Evolutionary conservation across 2,329 filamentous ascomycete genomes (phyloP), one percentile per base, ranked within the genome.

Genomic region (Penicillium sp.): DNA sequence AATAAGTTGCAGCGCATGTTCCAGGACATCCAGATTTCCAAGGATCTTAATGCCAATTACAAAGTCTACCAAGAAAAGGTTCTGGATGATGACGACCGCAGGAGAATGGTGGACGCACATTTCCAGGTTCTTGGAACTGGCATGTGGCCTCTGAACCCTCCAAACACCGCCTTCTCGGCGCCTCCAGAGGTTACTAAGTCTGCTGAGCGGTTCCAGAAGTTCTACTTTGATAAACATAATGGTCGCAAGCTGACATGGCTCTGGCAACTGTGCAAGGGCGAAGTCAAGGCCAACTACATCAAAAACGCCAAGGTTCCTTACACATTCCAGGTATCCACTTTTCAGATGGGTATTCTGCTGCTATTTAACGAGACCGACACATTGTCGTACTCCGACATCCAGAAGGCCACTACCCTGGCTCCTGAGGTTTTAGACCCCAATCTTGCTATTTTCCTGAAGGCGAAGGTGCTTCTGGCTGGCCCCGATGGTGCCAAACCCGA

Each of bases 1-100:
- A 99, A 98, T 83, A 98, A 98, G 80, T 85, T 99, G 46, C 93
- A 98, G 80, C 92, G 96, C 71, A 99, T 99, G 95, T 99, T 98
- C 85, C 93, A 98, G 75, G 95, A 99, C 72, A 97, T 99, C 82
- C 95, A 99, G 75, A 96, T 96, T 50, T 98, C 93, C 62, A 97
- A 97, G 78, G 95, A 99, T 77, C 84, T 99, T 47, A 99, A 99
- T 76, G 85, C 85, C 48, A 88, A 89, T 29, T 99, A 96, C 81
- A 89, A 91, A 69, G 91, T 92, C 35, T 90, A 85, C 75, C 88
- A 93, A 67, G 79, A 84, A 11, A 83, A 84, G 66, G 81, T 81
- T n/a, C 82, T 91, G 42, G 85, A 86, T 58, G 84, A 83, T 45
- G 80, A 86, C 16, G 85, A 87, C 52, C 77, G 81, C 53, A 91